phyloP scores from a whole-genome alignment of 2,329 filamentous ascomycete genomes.

The Ophiocordyceps camponoti-rufipedis region DNA sequence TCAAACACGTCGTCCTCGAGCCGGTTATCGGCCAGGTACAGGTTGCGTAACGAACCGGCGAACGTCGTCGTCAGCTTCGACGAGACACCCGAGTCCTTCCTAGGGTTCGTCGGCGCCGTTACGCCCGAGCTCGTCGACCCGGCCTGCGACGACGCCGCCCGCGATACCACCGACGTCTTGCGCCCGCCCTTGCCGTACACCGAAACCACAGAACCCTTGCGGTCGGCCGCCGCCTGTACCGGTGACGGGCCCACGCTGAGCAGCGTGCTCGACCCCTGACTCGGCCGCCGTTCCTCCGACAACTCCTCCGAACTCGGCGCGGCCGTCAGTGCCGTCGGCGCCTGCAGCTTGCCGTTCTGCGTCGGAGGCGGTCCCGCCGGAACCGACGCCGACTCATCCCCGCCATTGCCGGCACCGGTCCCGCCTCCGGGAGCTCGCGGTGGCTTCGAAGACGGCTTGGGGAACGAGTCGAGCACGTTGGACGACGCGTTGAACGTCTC shows the following conservation, averaged over 20 bases:
- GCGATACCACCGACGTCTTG: conserved; percentile 68
- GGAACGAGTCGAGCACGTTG: conserved; percentile 80
- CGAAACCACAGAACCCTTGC: conserved; percentile 75
- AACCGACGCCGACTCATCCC: conserved; percentile 12
- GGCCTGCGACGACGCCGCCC: conserved; percentile 29
- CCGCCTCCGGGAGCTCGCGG: conserved; percentile 32
- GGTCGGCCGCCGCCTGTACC: conserved; percentile 30
- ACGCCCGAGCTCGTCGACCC: conserved; percentile 21
- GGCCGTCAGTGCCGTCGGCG: conserved; percentile 26
- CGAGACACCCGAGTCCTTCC: conserved; percentile 83
- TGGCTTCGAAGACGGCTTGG: conserved; percentile 60
- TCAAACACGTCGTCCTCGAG: conserved; percentile 92
- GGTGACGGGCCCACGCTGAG: conserved; percentile 63
- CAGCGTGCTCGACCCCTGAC: conserved; percentile 62
- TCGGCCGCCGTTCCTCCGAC: conserved; percentile 52
- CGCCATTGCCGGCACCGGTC: conserved; percentile 9
- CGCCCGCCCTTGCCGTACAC: conserved; percentile 62
- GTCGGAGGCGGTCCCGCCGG: conserved; percentile 14
- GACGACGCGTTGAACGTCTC: conserved; percentile 91
- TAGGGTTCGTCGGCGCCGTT: conserved; percentile 31
- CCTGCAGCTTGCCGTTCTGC: conserved; percentile 21
- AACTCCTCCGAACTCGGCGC: conserved; percentile 68
- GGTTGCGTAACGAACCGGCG: conserved; percentile 62
- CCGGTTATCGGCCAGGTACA: conserved; percentile 85
- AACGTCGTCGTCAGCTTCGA: conserved; percentile 72